phyloP scores from a whole-genome alignment of 768 basidiomycete species.

The Hydnum rufescens region DNA sequence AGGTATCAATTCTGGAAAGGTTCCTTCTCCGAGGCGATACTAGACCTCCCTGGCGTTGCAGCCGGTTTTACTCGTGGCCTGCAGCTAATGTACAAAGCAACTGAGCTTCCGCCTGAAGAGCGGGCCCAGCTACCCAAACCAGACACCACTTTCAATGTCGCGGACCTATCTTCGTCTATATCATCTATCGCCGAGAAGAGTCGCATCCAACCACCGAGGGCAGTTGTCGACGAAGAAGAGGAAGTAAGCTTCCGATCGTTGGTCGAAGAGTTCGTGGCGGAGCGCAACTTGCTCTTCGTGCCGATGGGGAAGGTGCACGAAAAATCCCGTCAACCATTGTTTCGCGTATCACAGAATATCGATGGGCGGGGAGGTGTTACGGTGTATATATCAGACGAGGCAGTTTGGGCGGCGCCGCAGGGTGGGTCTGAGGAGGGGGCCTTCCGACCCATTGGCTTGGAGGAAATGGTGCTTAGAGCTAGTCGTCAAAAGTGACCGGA shows the following conservation, averaged over 20 bases:
- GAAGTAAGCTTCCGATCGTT: slow-evolving; percentile 88
- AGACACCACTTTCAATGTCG: not conserved
- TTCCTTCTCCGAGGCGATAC: slow-evolving; percentile 51
- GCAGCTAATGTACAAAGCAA: slow-evolving; percentile 87
- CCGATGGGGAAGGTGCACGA: slow-evolving; percentile 75
- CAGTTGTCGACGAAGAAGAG: slow-evolving; percentile 5
- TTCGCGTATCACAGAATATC: slow-evolving; percentile 52
- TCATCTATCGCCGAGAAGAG: slow-evolving; percentile 15
- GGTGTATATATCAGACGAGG: slow-evolving; percentile 83
- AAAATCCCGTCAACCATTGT: slow-evolving; percentile 73
- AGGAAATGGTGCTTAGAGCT: slow-evolving; percentile 63
- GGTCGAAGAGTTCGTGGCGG: slow-evolving; percentile 75
- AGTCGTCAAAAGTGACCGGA: no score
- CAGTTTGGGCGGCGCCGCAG: slow-evolving; percentile 61
- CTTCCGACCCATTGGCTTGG: slow-evolving; percentile 61
- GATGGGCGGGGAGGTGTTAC: slow-evolving; percentile 76
- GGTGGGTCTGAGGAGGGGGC: slow-evolving; percentile 32
- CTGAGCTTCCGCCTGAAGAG: slow-evolving; percentile 66
- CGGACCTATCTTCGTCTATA: not conserved
- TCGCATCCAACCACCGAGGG: slow-evolving; percentile 26
- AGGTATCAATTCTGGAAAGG: slow-evolving; percentile 60
- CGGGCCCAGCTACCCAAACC: slow-evolving; percentile 17
- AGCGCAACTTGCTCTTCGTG: slow-evolving; percentile 75
- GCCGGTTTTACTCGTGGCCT: slow-evolving; percentile 75
- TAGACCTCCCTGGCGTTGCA: slow-evolving; percentile 40